Percentiles rank a stretch among this genome's conserved stretches.
phyloP scores from a whole-genome alignment of 2,329 filamentous ascomycete genomes.

The Aureobasidium sp. region DNA sequence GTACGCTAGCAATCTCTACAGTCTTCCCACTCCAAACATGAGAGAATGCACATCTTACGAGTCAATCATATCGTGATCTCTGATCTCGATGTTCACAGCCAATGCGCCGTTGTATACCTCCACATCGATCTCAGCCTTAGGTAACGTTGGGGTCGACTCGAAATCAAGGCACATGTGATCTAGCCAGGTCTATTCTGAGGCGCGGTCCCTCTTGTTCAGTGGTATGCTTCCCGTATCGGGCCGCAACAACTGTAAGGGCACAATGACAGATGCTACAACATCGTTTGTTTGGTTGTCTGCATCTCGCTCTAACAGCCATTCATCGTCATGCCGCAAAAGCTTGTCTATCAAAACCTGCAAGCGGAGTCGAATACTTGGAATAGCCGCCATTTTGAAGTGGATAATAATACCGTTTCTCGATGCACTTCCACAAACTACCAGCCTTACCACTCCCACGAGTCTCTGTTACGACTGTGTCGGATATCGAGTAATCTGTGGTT shows the following conservation, averaged over 20 bases:
- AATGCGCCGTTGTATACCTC: neutral
- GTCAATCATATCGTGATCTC: neutral
- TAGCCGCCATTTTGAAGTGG: neutral
- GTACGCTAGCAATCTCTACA: slow-evolving; percentile 1
- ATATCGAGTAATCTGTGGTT: neutral
- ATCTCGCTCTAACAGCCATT: neutral
- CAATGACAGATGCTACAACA: neutral
- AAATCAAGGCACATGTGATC: neutral
- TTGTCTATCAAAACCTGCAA: neutral
- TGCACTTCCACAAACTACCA: neutral
- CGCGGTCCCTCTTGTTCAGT: neutral
- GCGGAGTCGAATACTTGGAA: neutral
- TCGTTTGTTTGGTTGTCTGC: neutral
- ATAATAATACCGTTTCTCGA: slow-evolving; percentile 1
- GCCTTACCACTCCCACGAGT: neutral
- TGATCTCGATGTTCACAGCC: neutral
- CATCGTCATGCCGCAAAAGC: neutral
- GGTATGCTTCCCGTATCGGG: neutral
- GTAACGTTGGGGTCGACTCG: neutral
- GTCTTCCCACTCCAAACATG: neutral
- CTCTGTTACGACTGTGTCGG: neutral
- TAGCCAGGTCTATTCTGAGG: neutral
- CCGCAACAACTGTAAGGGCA: neutral
- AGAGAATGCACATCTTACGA: neutral
- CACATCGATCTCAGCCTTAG: neutral